Percentiles rank a stretch among this genome's conserved stretches.
Evolutionary conservation across 2,329 filamentous ascomycete genomes (phyloP).

Genomic region (Berkeleyomyces rouxiae): DNA sequence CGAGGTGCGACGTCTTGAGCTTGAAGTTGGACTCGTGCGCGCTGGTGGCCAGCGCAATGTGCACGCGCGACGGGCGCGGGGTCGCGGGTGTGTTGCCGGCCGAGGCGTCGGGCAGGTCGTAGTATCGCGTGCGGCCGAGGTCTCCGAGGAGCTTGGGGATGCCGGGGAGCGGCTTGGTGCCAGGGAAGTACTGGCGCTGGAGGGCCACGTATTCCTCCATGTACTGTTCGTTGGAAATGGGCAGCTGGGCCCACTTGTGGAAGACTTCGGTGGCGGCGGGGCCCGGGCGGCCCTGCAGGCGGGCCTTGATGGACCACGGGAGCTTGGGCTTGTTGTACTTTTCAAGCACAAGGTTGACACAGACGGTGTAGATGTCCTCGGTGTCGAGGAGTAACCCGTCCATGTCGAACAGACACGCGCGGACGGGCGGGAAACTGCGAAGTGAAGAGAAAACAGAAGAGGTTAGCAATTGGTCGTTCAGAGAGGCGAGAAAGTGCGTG

Average conservation of each 20-base stretch:
- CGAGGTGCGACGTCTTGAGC: conserved; percentile 53
- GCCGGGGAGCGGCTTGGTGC: conserved; percentile 61
- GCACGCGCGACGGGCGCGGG: conserved; percentile 29
- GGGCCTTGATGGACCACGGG: conserved; percentile 91
- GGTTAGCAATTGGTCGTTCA: background rate
- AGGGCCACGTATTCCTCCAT: conserved; percentile 38
- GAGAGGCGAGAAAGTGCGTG: conserved; percentile 19
- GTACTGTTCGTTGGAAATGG: conserved; percentile 57
- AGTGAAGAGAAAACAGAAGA: background rate
- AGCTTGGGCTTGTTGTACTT: conserved; percentile 57
- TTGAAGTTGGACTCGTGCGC: conserved; percentile 55
- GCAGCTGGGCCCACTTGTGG: conserved; percentile 70
- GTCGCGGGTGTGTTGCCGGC: conserved; percentile 14
- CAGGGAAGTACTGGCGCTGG: conserved; percentile 57
- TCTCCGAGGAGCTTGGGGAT: conserved; percentile 49
- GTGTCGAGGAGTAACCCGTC: conserved; percentile 89
- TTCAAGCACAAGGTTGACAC: conserved; percentile 66
- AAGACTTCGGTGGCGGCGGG: conserved; percentile 37
- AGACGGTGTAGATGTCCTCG: conserved; percentile 73
- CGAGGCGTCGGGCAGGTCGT: conserved; percentile 23
- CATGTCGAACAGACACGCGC: conserved; percentile 97
- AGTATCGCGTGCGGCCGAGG: conserved; percentile 37
- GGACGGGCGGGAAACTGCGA: conserved; percentile 55
- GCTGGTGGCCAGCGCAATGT: conserved; percentile 77
- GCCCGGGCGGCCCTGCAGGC: conserved; percentile 48